Conservation (phyloP, 164 flowering plant genomes). For the Vitis cinerea region DNA sequence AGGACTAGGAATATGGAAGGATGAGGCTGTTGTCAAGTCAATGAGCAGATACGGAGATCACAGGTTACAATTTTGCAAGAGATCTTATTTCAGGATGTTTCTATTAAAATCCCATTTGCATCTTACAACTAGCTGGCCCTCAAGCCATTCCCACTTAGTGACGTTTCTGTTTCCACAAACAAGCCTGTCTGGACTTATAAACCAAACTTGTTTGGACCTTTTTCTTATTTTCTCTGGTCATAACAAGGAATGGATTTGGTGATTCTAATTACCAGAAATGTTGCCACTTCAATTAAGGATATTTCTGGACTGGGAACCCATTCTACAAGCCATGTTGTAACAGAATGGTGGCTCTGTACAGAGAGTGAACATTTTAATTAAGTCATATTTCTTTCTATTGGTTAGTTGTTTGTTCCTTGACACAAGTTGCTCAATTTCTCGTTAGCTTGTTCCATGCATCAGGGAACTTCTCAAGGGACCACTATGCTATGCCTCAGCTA, state of each 20-base stretch:
- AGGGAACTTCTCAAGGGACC: slow-evolving; percentile 97
- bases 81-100: not conserved
- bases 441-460: slow-evolving; percentile 17
- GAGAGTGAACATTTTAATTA: not conserved
- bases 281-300: too few relatives aligned
- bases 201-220: not conserved
- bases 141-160: slow-evolving; percentile 3
- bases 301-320: too few relatives aligned
- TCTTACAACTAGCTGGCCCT: not conserved
- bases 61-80: slow-evolving; percentile 44
- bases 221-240: not conserved
- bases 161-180: not conserved
- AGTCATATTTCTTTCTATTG: not conserved
- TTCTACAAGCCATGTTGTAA: not conserved
- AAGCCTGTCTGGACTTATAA: not conserved
- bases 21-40: slow-evolving; percentile 83
- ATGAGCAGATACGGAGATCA: slow-evolving; percentile 88
- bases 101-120: not conserved
- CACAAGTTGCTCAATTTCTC: slow-evolving; percentile 1
- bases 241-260: too few relatives aligned
- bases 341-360: not conserved
- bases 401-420: not conserved
- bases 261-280: too few relatives aligned
- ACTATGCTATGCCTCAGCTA: slow-evolving; percentile 67
- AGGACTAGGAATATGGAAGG: slow-evolving; percentile 77